Evolutionary conservation across 495 filamentous ascomycete species (phyloP), one percentile per base, ranked within the genome.

Genomic region (Evansstolkia leycettana): DNA sequence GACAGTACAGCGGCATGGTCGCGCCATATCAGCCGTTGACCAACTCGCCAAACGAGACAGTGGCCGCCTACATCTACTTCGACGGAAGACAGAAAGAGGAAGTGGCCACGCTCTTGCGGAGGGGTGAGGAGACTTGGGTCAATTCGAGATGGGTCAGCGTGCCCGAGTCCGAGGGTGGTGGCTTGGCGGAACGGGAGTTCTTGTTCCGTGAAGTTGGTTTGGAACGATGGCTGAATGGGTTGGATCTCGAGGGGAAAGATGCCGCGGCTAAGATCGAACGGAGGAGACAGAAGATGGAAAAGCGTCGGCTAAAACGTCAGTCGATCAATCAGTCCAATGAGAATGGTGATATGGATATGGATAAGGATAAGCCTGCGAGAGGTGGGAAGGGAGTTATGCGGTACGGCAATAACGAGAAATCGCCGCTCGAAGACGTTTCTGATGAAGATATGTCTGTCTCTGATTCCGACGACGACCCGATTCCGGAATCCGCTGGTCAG

Each of bases 61-160:
- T 99, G 36, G 90, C 90, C 12, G 90, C 90, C 9, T 99, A 99
- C 51, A 95, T 99, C 38, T 96, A 96, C 64, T 99, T 99, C 49
- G 90, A 99, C 56, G 90, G 90, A 9, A 69, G 92, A 32, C 70
- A 75, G 18, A 96, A 99, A 58, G 90, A 99, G 48, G 90, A 99
- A 55, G 93, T 96, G 11, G 90, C 90, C 37, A 99, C 90, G 20
- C 61, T 99, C 28, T 67, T 99, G 23, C 72, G 90, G 36, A 76
- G 88, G 13, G 92, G 92, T 28, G 90, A 95, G 43, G 90, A 99
- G 58, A 99, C 90, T 0, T 99, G 90, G 90, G 93, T 99, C 16
- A 95, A 94, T 45, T 94, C 88, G 7, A 68, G 90, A 51, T 99
- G 90, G 90, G 90, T 99, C 40, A 85, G 89, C 49, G 75, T 98